Percentiles rank a stretch among this genome's conserved stretches.
phyloP scores from a whole-genome alignment of 1,284 basidiomycete species.

The Mycena sp. region DNA sequence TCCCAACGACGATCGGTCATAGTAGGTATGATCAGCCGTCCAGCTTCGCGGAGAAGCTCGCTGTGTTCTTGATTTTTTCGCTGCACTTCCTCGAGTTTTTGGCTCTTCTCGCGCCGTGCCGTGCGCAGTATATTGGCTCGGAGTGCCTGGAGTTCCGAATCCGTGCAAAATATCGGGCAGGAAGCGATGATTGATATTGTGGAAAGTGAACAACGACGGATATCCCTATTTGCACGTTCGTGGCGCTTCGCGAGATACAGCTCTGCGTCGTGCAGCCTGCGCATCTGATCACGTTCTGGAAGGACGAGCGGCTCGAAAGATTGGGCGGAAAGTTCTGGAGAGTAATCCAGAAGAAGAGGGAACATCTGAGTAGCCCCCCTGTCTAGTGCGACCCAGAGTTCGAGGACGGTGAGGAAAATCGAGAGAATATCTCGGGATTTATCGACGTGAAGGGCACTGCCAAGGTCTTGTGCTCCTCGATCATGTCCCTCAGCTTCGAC shows the following conservation, averaged over 20 bases:
- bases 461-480: slow-evolving; percentile 28
- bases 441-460: slow-evolving; percentile 41
- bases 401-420: slow-evolving; percentile 52
- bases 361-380: slow-evolving; percentile 41
- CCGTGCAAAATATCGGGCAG: slow-evolving; percentile 42
- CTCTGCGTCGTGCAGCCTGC: slow-evolving; percentile 38
- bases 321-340: slow-evolving; percentile 51
- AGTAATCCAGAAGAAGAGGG: slow-evolving; percentile 51
- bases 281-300: slow-evolving; percentile 38
- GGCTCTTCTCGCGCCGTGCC: too few species aligned
- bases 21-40: slow-evolving; percentile 10
- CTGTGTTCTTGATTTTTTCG: slow-evolving; percentile 35
- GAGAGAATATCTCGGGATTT: slow-evolving; percentile 53
- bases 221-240: slow-evolving; percentile 18
- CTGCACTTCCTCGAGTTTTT: slow-evolving; percentile 29
- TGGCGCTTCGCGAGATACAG: slow-evolving; percentile 44
- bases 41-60: slow-evolving; percentile 22
- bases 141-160: slow-evolving; percentile 32
- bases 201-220: slow-evolving; percentile 35
- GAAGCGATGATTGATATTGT: slow-evolving; percentile 32
- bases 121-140: slow-evolving; percentile 42
- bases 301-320: slow-evolving; percentile 53
- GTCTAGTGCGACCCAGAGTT: slow-evolving; percentile 58
- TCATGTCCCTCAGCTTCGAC: slow-evolving; percentile 8
- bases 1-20: too few species aligned